These are phyloP conservation scores for Phytophthora hybrid DNA, from an alignment of 352 stramenopile species.

Conservation along the genomic window DNA sequence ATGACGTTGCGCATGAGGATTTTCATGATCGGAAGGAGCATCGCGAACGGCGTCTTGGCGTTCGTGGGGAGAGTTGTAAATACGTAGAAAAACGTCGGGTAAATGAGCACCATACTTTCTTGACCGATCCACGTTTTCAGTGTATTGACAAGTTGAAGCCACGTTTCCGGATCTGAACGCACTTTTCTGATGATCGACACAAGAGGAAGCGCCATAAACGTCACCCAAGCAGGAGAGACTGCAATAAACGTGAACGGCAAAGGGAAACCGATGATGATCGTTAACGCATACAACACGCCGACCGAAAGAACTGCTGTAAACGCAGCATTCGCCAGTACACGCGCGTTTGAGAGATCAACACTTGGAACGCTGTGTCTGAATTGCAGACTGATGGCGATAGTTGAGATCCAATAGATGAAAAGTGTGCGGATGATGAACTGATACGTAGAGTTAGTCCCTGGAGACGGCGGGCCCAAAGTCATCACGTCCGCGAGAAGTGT, in stretches of 20 bases:
- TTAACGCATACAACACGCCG: conserved; percentile 2
- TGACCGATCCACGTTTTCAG: conserved; percentile 8
- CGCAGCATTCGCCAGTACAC: not conserved
- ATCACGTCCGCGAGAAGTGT: conserved; percentile 24
- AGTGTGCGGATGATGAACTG: conserved; percentile 24
- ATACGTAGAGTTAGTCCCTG: conserved; percentile 6
- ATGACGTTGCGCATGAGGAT: conserved; percentile 29
- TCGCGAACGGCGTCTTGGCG: conserved; percentile 24
- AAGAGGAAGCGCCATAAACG: conserved; percentile 10
- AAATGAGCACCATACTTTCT: conserved; percentile 35
- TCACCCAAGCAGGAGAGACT: conserved; percentile 8
- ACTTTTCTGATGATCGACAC: not conserved
- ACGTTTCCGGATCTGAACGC: conserved; percentile 11
- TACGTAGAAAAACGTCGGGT: conserved; percentile 35
- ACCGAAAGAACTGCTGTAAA: not conserved
- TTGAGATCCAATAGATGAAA: conserved; percentile 18
- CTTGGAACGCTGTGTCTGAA: conserved; percentile 34
- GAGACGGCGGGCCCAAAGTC: not conserved
- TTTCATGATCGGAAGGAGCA: conserved; percentile 45
- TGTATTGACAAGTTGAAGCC: conserved; percentile 3
- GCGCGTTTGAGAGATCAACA: not conserved
- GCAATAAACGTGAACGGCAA: conserved; percentile 39
- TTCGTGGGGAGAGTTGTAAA: conserved; percentile 22
- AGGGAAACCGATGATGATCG: conserved; percentile 36
- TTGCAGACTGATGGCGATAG: conserved; percentile 16